Percentiles rank a stretch among this genome's conserved stretches.
These are phyloP conservation scores for Geotrichum reessii DNA, from an alignment of 1,139 yeast species.

Conservation along the genomic window DNA sequence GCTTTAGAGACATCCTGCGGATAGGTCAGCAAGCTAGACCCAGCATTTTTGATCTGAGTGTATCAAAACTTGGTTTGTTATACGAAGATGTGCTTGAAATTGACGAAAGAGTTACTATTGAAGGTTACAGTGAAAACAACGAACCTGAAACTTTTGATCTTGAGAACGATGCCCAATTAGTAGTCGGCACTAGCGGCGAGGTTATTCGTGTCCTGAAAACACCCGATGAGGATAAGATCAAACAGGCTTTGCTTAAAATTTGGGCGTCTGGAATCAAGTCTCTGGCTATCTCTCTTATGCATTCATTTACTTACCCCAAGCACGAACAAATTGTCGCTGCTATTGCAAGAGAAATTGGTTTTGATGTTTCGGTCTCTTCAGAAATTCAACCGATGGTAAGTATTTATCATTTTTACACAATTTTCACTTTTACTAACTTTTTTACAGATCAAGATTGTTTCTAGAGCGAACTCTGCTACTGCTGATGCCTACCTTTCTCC, in stretches of 20 bases:
- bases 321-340: conserved; percentile 57
- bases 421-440: too few relatives aligned
- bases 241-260: conserved; percentile 39
- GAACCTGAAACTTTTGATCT: conserved; percentile 33
- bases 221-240: conserved; percentile 44
- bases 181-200: conserved; percentile 59
- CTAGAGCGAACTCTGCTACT: conserved; percentile 65
- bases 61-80: conserved; percentile 52
- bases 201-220: conserved; percentile 48
- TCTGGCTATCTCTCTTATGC: conserved; percentile 62
- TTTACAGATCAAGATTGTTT: conserved; percentile 58
- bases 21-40: conserved; percentile 78
- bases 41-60: conserved; percentile 56
- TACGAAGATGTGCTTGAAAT: conserved; percentile 60
- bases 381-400: conserved; percentile 57
- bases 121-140: conserved; percentile 60
- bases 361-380: conserved; percentile 61
- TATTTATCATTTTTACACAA: not conserved
- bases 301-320: conserved; percentile 61
- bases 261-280: conserved; percentile 55
- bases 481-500: conserved; percentile 80
- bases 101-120: conserved; percentile 68
- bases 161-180: conserved; percentile 35
- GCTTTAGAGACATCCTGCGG: conserved; percentile 55
- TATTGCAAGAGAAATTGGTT: conserved; percentile 56